Base-by-base conservation (phyloP, 805 yeast genomes). In the Saccharomyces cerevisiae region DNA sequence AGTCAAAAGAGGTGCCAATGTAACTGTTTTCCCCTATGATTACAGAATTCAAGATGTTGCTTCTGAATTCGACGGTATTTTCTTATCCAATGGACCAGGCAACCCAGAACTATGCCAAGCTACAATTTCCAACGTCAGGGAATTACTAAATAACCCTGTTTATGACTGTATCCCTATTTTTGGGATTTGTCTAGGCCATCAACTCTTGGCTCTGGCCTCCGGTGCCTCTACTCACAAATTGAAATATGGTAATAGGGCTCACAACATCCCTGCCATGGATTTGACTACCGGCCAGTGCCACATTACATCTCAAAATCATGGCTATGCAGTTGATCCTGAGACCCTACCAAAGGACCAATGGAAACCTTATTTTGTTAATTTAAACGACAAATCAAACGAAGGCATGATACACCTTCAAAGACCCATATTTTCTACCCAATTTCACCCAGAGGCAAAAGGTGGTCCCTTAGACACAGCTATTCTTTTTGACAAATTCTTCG, bases 361-460 rank as follows among this genome's bases (percentile, higher is more conserved):
- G 81, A 81, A 83, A 75, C 92, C 91, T 63, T 92, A 85, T 71
- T 94, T 94, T 70, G 80, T 91, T 62, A 94, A 94, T 75, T 79
- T 92, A 73, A 94, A 94, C 71, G 99, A 94, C 72, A 85, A 89
- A 70, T 87, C 96, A 53, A 94, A 94, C 72, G 99, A 94, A 75
- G 99, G 99, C 65, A 90, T 94, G 96, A 85, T 83, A 65, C 99
- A 94, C 73, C 79, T 76, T 54, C 68, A 81, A 43, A 85, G 82
- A 70, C 99, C 99, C 51, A 87, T 92, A 53, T 94, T 92, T 75
- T 89, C 97, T 41, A 89, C 97, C 2, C 99, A 94, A 73, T 94
- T 94, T 80, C 99, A 94, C 71, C 99, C 99, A 50, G 99, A 94
- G 74, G 98, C 99, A 55, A 92, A 90, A 76, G 98, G 99, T 64